phyloP scores from a whole-genome alignment of 2,329 filamentous ascomycete genomes.

The Pestalotiopsis sp. region DNA sequence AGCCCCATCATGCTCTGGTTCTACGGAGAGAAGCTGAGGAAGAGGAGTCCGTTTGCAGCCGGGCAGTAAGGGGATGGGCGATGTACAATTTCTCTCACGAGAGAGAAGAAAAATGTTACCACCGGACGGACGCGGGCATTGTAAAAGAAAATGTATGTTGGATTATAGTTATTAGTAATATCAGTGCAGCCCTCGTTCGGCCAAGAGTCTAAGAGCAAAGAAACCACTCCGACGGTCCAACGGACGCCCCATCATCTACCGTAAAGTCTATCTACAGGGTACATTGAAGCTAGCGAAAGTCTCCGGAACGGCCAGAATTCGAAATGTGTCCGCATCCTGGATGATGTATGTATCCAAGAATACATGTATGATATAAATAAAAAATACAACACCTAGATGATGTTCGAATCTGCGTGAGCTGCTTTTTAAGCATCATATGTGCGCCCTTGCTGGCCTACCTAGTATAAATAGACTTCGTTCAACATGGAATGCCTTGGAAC shows the following conservation, averaged over 20 bases:
- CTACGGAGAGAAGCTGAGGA: constrained; percentile 39
- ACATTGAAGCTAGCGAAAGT: not conserved
- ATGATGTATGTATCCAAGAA: no score
- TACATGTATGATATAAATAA: no score
- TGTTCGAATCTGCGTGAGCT: not conserved
- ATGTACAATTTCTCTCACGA: not conserved
- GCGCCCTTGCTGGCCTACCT: not conserved
- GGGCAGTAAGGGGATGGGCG: constrained; percentile 20
- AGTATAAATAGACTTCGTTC: not conserved
- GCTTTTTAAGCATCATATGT: not conserved
- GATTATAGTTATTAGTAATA: not conserved
- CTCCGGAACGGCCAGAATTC: not conserved
- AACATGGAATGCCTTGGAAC: not conserved
- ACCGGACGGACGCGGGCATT: not conserved
- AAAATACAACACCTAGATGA: no score
- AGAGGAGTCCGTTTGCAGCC: constrained; percentile 35
- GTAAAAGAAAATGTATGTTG: not conserved
- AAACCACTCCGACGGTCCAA: not conserved
- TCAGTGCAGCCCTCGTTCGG: not conserved
- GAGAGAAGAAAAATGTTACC: not conserved
- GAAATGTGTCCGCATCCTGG: no score
- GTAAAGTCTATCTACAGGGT: not conserved
- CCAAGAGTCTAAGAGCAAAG: not conserved
- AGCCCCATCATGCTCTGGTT: constrained; percentile 48
- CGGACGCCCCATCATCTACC: not conserved